Evolutionary conservation across 169 alveolate species (phyloP), one percentile per base, ranked within the genome.

Genomic region (Theileria sp.): DNA sequence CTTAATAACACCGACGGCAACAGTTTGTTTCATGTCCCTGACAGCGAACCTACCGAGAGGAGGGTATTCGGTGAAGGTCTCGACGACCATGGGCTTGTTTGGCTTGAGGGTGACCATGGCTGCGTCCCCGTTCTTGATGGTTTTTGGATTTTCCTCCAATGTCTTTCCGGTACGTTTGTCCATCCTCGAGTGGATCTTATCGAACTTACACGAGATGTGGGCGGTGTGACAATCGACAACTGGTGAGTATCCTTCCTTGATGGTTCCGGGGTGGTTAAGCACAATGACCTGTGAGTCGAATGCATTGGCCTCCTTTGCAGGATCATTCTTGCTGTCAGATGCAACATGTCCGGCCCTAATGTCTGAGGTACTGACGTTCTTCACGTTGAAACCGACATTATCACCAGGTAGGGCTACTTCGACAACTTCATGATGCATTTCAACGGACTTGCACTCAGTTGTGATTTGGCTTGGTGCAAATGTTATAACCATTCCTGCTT

Each of bases 1-100:
- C 95, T 97, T 96, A 91, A 98, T 96, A 70, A 97, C 98, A 79
- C 99, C 99, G 79, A 98, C 99, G 51, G 99, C 99, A 84, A 97
- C 98, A 54, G 99, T 98, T 87, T 96, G 97, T 92, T 95, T 97
- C 99, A 97, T 96, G 94, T 97, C 99, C 88, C 99, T 94, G 65
- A 98, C 98, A 72, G 99, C 99, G 88, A 97, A 98, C 91, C 99
- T 96, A 51, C 99, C 99, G 50, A 98, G 96, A 28, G 99, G 99
- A 74, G 99, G 98, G 87, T 96, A 97, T 81, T 95, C 98, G 21
- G 97, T 86, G 94, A 97, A 97, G 58, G 98, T 86, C 87, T 98
- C 99, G 79, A 96, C 98, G 79, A 95, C 95, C 96, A 98, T 92
- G 70, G 99, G 98, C 92, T 96, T 97, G 89, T 91, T 89, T 51